Conservation (phyloP, 2,329 filamentous ascomycete species). For the Cercospora beticola region DNA sequence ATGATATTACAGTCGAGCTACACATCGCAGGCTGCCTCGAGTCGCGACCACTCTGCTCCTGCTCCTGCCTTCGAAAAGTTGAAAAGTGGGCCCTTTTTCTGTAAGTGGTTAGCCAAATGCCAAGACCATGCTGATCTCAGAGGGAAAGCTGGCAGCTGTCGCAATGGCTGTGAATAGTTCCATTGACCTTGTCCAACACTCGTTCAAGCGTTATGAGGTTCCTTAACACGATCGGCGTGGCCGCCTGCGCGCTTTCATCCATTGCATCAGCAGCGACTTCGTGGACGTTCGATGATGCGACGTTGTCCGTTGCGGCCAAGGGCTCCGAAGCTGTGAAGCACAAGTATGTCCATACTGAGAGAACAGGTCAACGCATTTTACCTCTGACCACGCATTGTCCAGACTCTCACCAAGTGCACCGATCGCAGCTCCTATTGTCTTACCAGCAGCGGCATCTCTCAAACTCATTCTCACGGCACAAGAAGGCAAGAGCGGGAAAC, state of each 20-base stretch:
- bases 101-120: not conserved
- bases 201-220: conserved; percentile 32
- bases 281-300: conserved; percentile 75
- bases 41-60: not conserved
- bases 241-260: conserved; percentile 22
- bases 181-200: not conserved
- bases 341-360: conserved; percentile 44
- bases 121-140: not conserved
- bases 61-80: not conserved
- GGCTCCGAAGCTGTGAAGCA: conserved; percentile 58
- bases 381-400: not conserved
- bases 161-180: not conserved
- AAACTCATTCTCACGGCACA: conserved; percentile 80
- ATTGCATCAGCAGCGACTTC: conserved; percentile 51
- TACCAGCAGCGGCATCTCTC: conserved; percentile 66
- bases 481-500: conserved; percentile 74
- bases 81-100: not conserved
- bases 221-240: conserved; percentile 16
- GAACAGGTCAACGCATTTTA: not conserved
- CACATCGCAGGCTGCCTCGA: not conserved
- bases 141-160: conserved; percentile 1
- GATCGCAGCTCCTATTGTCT: conserved; percentile 52
- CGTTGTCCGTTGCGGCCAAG: conserved; percentile 64
- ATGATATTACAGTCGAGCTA: not conserved
- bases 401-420: conserved; percentile 14